A percentile compares a stretch with the other conserved stretches of the same genome.
These are phyloP conservation scores for Aspergillus ibericus DNA, from an alignment of 2,329 filamentous ascomycete genomes.

Conservation along the genomic window DNA sequence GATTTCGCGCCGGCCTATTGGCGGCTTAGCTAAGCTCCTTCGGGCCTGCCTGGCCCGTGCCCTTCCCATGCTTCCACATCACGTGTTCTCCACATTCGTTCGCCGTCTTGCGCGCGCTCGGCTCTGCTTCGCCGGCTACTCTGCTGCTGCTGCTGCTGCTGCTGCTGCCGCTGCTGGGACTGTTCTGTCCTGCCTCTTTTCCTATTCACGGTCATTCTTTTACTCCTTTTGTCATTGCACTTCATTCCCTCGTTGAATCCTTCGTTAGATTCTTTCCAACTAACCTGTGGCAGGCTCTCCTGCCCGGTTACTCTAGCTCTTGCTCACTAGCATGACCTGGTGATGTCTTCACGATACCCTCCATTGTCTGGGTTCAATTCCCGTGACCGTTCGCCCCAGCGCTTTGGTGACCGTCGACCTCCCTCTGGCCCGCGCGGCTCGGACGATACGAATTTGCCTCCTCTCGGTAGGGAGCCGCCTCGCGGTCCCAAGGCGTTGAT, in stretches of 20 bases:
- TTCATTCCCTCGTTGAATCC: slow-evolving; percentile 28
- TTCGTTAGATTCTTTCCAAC: slow-evolving; percentile 38
- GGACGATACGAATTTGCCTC: slow-evolving; percentile 62
- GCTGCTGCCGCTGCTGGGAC: background rate
- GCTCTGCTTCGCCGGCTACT: background rate
- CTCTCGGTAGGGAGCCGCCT: slow-evolving; percentile 67
- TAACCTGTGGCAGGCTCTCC: slow-evolving; percentile 33
- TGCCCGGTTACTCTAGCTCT: slow-evolving; percentile 20
- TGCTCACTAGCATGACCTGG: slow-evolving; percentile 39
- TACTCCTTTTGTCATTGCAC: background rate
- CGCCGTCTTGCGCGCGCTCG: slow-evolving; percentile 8
- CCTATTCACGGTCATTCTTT: background rate
- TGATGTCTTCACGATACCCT: slow-evolving; percentile 61
- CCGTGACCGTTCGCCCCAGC: slow-evolving; percentile 69
- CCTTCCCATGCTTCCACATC: slow-evolving; percentile 17
- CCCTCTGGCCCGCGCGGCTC: slow-evolving; percentile 49
- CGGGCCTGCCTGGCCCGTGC: slow-evolving; percentile 22
- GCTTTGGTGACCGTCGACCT: slow-evolving; percentile 70
- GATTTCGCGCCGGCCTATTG: slow-evolving; percentile 17
- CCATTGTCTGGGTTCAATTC: slow-evolving; percentile 62
- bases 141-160: background rate
- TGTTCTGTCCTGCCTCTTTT: slow-evolving; percentile 3
- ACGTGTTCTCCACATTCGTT: slow-evolving; percentile 26
- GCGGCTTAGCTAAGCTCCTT: slow-evolving; percentile 18
- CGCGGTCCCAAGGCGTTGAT: slow-evolving; percentile 78